A percentile compares a stretch with the other conserved stretches of the same genome.
phyloP scores from a whole-genome alignment of 345 rosid species.

The Citrus cavaleriei region DNA sequence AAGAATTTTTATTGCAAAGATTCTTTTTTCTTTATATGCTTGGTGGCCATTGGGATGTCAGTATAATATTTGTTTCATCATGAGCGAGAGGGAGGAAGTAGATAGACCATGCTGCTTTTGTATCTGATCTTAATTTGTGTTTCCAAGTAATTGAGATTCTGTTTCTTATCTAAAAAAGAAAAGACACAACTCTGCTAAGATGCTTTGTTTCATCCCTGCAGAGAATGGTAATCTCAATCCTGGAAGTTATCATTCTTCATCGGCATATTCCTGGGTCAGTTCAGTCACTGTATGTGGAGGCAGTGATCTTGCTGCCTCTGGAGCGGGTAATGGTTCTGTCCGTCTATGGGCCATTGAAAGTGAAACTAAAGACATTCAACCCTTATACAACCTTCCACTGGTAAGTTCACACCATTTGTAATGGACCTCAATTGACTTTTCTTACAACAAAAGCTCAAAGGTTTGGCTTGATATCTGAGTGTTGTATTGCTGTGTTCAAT shows the following conservation, averaged over 20 bases:
- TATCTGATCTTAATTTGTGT: not conserved
- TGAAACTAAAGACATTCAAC: conserved; percentile 43
- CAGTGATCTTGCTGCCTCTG: conserved; percentile 94
- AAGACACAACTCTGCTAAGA: not conserved
- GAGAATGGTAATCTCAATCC: conserved; percentile 40
- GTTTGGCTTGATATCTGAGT: not conserved
- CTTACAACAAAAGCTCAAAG: not conserved
- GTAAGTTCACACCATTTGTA: conserved; percentile 28
- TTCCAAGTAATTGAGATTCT: not conserved
- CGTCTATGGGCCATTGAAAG: conserved; percentile 68
- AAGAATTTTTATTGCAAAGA: not conserved
- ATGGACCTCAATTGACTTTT: not conserved
- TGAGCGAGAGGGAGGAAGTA: not conserved
- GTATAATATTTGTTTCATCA: not conserved
- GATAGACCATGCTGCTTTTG: not conserved
- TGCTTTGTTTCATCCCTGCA: conserved; percentile 18
- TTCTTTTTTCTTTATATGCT: not conserved
- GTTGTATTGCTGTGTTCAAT: not conserved
- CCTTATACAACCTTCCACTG: conserved; percentile 67
- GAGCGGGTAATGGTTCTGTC: conserved; percentile 89
- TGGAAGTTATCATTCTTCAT: conserved; percentile 23
- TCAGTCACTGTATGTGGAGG: conserved; percentile 75
- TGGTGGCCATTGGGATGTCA: not conserved
- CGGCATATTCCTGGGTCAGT: conserved; percentile 84
- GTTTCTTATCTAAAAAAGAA: not conserved